Percentiles rank a stretch among this genome's conserved stretches.
phyloP scores from a whole-genome alignment of 441 rosid species.

The Rhodomyrtus psidioides region DNA sequence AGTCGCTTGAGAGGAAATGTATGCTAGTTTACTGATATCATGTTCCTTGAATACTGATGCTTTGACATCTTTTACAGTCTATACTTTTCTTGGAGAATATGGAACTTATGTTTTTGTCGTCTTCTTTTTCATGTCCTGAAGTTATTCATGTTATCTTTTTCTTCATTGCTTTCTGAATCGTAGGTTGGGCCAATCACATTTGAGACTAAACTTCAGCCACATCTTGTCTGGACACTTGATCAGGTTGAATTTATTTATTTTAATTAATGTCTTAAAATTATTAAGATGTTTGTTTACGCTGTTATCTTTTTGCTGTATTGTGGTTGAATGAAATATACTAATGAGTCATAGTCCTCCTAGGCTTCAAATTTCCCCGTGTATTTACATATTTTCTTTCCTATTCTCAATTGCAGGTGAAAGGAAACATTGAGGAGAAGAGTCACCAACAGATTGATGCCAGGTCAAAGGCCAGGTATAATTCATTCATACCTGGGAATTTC shows the following conservation, averaged over 20 bases:
- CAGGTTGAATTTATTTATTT: constrained; percentile 37
- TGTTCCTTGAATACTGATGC: background rate
- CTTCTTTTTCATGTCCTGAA: background rate
- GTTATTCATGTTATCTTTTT: constrained; percentile 1
- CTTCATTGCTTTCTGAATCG: background rate
- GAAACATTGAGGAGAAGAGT: constrained; percentile 56
- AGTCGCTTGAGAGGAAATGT: background rate
- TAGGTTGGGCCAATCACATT: constrained; percentile 83
- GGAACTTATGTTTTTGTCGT: background rate
- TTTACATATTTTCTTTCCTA: background rate
- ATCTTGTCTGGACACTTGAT: constrained; percentile 84
- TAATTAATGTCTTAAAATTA: background rate
- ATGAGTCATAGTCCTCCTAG: background rate
- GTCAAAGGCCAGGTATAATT: constrained; percentile 60
- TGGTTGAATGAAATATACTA: background rate
- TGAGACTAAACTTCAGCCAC: constrained; percentile 78
- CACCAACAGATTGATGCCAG: constrained; percentile 87
- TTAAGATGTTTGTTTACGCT: background rate
- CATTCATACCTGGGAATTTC: background rate
- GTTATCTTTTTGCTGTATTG: background rate
- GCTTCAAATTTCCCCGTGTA: background rate
- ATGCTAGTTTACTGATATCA: background rate
- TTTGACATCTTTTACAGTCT: background rate
- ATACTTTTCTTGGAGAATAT: background rate
- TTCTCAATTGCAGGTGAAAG: constrained; percentile 44